Evolutionary conservation across 805 yeast species (phyloP), one percentile per base, ranked within the genome.

Genomic region (Starmerella lactis-condensi): DNA sequence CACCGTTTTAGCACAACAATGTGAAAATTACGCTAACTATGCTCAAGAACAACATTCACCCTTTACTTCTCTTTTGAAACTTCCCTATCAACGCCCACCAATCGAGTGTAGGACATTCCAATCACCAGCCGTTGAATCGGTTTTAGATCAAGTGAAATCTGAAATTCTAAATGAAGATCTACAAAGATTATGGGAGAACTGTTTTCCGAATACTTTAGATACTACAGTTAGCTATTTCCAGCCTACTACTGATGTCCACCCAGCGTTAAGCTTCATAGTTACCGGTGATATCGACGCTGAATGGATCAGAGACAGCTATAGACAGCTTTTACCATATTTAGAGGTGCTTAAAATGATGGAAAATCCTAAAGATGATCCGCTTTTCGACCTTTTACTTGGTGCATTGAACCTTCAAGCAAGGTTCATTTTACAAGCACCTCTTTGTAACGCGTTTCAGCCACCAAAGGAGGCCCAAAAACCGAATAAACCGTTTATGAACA

Each of bases 221-320:
- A 81, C 93, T 1, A 79, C 93, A 0, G 67, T 81, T 29, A 57
- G 76, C 32, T 81, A 81, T 78, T 79, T 74, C 50, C 33, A 31
- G 25, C 26, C 26, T 29, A 41, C 34, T 24, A 32, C 29, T 16
- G 43, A 34, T 7, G n/a, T n/a, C n/a, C n/a, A n/a, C n/a, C n/a
- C n/a, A n/a, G 67, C 82, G 1, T 67, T 70, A 38, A 61, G 91
- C 1, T 81, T 81, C 52, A 66, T 81, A 1, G 85, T 79, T 20
- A 81, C 94, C 0, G 94, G 94, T 7, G 94, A 81, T 47, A 81
- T 81, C 34, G 82, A 78, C 50, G 93, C 93, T 2, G 93, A 81
- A 52, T 81, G 94, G 94, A 56, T 81, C 29, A 56, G 94, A 32
- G 94, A 81, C 51, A 72, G 91, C 1, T 78, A 92, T 1, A 59